A percentile compares a stretch with the other conserved stretches of the same genome.
These are phyloP conservation scores for Septoria linicola DNA, from an alignment of 2,329 filamentous ascomycete genomes.

Conservation along the genomic window DNA sequence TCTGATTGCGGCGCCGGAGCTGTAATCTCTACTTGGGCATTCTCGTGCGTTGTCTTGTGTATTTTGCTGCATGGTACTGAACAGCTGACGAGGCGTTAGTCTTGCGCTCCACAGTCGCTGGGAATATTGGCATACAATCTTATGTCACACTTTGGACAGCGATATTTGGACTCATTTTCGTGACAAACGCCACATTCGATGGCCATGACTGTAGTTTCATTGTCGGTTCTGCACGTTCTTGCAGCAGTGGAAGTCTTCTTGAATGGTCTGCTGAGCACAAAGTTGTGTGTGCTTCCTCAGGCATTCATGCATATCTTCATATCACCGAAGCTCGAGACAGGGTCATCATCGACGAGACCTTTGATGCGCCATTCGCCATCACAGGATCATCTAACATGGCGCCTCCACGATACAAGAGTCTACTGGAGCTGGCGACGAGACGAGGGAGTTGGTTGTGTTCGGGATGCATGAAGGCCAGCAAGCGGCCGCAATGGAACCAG, in stretches of 20 bases:
- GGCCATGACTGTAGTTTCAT: slow-evolving; percentile 35
- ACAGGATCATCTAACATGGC: slow-evolving; percentile 25
- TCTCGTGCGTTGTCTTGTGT: slow-evolving; percentile 37
- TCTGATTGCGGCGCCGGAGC: neutral
- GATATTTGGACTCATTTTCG: slow-evolving; percentile 49
- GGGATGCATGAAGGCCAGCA: slow-evolving; percentile 19
- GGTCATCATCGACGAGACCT: slow-evolving; percentile 7
- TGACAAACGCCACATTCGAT: slow-evolving; percentile 47
- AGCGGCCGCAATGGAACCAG: slow-evolving; percentile 18
- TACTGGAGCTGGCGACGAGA: slow-evolving; percentile 32
- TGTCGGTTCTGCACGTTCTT: neutral
- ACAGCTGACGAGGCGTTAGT: slow-evolving; percentile 34
- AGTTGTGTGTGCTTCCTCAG: neutral
- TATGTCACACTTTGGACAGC: slow-evolving; percentile 49
- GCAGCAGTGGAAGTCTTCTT: neutral
- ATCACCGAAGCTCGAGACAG: neutral
- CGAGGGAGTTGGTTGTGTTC: slow-evolving; percentile 29
- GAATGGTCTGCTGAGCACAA: neutral
- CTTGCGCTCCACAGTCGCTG: neutral
- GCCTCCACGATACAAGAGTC: slow-evolving; percentile 32
- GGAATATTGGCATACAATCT: slow-evolving; percentile 42
- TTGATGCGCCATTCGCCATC: neutral
- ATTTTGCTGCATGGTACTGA: slow-evolving; percentile 42
- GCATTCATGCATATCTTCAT: neutral
- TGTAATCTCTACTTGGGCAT: slow-evolving; percentile 14